Conservation (phyloP, 768 basidiomycete species). For the Mycena metata region DNA sequence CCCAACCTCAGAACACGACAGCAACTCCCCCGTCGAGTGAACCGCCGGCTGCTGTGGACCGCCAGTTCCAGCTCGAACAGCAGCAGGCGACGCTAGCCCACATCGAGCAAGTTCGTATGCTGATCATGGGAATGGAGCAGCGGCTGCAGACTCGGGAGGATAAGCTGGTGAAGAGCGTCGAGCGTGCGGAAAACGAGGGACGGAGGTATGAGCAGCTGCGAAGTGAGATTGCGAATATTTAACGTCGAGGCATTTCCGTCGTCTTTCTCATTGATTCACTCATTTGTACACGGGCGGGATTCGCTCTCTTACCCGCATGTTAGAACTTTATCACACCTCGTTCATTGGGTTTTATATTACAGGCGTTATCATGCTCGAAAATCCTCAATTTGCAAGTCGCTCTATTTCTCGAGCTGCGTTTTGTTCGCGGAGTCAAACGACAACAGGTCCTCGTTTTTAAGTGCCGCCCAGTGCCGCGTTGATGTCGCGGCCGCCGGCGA, state of each 20-base stretch:
- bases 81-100: slow-evolving; percentile 65
- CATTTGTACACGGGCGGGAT: slow-evolving; percentile 24
- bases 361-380: no score
- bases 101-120: slow-evolving; percentile 75
- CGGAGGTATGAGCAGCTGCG: slow-evolving; percentile 64
- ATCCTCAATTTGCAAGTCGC: no score
- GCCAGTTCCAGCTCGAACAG: slow-evolving; percentile 41
- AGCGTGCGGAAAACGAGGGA: slow-evolving; percentile 73
- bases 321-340: no score
- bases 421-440: no score
- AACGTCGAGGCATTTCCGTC: slow-evolving; percentile 1
- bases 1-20: slow-evolving; percentile 28
- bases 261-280: slow-evolving; percentile 10
- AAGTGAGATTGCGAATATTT: slow-evolving; percentile 50
- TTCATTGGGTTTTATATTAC: no score
- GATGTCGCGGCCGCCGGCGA: no score
- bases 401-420: no score
- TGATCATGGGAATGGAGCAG: slow-evolving; percentile 84
- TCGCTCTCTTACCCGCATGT: no score
- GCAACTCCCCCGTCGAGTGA: neutral
- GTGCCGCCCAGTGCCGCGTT: no score
- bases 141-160: slow-evolving; percentile 74
- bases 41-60: slow-evolving; percentile 24
- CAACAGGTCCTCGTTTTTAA: no score
- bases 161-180: slow-evolving; percentile 69